Percentiles rank a stretch among this genome's conserved stretches.
phyloP scores from a whole-genome alignment of 208 protist genomes.

The Crithidia bombi region DNA sequence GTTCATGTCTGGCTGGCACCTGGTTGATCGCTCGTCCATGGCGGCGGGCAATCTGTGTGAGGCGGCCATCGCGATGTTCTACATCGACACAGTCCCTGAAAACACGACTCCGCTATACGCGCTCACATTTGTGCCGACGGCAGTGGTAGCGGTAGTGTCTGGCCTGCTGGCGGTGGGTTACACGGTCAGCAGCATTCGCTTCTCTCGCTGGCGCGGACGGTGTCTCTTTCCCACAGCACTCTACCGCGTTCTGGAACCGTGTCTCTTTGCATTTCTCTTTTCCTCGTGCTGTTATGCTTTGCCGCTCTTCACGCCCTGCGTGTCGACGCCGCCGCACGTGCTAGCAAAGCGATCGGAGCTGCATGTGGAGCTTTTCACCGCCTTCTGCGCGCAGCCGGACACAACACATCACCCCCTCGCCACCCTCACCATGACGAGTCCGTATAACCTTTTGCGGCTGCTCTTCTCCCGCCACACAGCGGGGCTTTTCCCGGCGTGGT shows the following conservation, averaged over 20 bases:
- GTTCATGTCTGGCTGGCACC: conserved; percentile 56
- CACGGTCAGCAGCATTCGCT: conserved; percentile 69
- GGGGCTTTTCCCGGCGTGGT: conserved; percentile 47
- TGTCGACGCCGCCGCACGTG: conserved; percentile 45
- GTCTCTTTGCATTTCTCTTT: conserved; percentile 50
- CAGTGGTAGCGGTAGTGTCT: conserved; percentile 62
- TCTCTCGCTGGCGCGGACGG: conserved; percentile 60
- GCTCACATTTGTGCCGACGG: conserved; percentile 63
- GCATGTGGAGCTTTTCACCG: conserved; percentile 59
- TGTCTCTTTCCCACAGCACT: conserved; percentile 44
- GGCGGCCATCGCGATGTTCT: conserved; percentile 62
- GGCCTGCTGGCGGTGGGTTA: conserved; percentile 71
- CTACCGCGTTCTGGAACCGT: conserved; percentile 65
- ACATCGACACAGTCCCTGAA: conserved; percentile 50
- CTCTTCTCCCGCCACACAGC: conserved; percentile 68
- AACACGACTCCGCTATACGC: conserved; percentile 58
- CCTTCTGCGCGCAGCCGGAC: conserved; percentile 48
- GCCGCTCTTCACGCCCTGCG: conserved; percentile 57
- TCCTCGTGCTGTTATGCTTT: conserved; percentile 52
- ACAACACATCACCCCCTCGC: conserved; percentile 68
- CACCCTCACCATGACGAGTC: conserved; percentile 63
- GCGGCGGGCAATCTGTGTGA: conserved; percentile 41
- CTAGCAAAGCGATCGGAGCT: conserved; percentile 39
- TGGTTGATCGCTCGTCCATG: conserved; percentile 18
- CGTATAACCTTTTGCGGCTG: conserved; percentile 67